Percentiles rank a stretch among this genome's conserved stretches.
These are phyloP conservation scores for Xylaria sp. DNA, from an alignment of 495 filamentous ascomycete species.

Conservation along the genomic window DNA sequence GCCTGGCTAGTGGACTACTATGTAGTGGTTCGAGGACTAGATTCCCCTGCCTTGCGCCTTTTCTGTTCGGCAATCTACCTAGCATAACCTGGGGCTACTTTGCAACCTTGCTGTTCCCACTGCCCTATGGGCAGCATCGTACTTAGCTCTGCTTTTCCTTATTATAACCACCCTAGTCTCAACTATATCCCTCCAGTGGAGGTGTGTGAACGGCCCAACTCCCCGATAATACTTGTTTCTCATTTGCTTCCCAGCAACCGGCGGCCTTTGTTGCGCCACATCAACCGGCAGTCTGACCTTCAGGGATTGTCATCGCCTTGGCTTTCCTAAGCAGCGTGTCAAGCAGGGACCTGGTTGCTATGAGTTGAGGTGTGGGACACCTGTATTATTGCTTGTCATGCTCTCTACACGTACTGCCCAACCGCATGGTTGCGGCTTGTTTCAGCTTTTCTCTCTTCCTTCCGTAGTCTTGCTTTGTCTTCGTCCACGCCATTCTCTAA, in stretches of 20 bases:
- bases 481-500: constrained; percentile 54
- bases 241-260: constrained; percentile 36
- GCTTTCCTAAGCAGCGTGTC: constrained; percentile 38
- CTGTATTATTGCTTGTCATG: constrained; percentile 54
- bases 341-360: constrained; percentile 42
- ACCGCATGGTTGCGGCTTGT: constrained; percentile 55
- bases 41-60: constrained; percentile 33
- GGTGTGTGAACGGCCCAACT: constrained; percentile 42
- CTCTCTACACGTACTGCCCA: constrained; percentile 47
- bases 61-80: constrained; percentile 45
- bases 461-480: constrained; percentile 52
- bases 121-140: constrained; percentile 52
- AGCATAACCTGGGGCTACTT: constrained; percentile 38
- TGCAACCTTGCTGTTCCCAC: constrained; percentile 42
- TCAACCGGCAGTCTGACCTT: constrained; percentile 45
- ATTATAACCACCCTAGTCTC: constrained; percentile 54
- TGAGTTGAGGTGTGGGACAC: constrained; percentile 44
- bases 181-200: constrained; percentile 50
- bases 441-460: constrained; percentile 56
- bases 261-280: constrained; percentile 42
- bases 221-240: constrained; percentile 30
- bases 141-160: constrained; percentile 45
- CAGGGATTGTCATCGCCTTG: constrained; percentile 44
- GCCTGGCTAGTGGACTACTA: constrained; percentile 31
- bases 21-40: constrained; percentile 33